Evolutionary conservation across 768 basidiomycete genomes (phyloP).

Genomic region (Hypsizygus marmoreus): DNA sequence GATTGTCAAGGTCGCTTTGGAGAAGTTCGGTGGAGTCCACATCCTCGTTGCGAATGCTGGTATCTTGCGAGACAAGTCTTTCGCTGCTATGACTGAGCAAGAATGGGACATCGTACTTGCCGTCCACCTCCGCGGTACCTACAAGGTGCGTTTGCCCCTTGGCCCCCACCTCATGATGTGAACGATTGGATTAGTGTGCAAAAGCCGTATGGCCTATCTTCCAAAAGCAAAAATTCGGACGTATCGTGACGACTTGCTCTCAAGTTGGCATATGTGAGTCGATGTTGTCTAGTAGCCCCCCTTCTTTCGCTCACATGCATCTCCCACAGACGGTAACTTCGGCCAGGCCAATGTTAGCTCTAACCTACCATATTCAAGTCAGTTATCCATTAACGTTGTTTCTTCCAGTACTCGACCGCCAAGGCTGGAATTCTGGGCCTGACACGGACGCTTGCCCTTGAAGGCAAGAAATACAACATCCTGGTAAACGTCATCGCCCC

Average conservation of each 20-base stretch:
- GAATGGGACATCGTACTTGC: constrained; percentile 95
- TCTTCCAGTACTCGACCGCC: constrained; percentile 78
- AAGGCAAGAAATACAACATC: constrained; percentile 91
- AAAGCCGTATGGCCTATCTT: constrained; percentile 97
- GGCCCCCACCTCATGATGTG: not conserved
- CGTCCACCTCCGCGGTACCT: constrained; percentile 89
- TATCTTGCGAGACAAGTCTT: constrained; percentile 91
- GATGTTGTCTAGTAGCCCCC: not conserved
- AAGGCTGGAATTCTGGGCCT: constrained; percentile 91
- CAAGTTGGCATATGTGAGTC: constrained; percentile 88
- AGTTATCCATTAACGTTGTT: constrained; percentile 7
- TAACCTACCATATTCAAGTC: not conserved
- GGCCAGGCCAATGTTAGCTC: constrained; percentile 82
- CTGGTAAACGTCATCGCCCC: constrained; percentile 87
- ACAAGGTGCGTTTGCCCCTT: constrained; percentile 56
- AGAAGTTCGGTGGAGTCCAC: constrained; percentile 88
- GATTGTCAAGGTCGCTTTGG: constrained; percentile 84
- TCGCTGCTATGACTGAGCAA: constrained; percentile 82
- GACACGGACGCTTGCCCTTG: constrained; percentile 87
- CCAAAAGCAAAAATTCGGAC: constrained; percentile 94
- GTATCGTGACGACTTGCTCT: constrained; percentile 93
- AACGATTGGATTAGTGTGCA: constrained; percentile 59
- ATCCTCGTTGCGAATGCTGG: constrained; percentile 92
- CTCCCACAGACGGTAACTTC: constrained; percentile 80
- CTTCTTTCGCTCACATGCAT: not conserved